Base-by-base conservation (phyloP, 2,329 filamentous ascomycete genomes). In the Atkinsonella texensis region DNA sequence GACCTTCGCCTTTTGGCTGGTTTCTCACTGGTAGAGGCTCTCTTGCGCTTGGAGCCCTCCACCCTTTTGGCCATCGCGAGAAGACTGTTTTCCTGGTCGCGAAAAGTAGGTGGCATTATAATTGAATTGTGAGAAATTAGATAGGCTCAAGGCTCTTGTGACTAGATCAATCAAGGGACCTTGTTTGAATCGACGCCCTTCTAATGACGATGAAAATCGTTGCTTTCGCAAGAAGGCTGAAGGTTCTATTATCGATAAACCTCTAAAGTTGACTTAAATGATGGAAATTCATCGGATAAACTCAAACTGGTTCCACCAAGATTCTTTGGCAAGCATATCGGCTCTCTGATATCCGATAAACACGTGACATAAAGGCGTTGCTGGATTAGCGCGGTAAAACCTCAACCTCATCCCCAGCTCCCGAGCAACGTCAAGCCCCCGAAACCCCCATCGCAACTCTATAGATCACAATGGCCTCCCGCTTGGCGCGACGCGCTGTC, bases 401-500 rank as follows among this genome's bases (percentile, higher is more conserved):
- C 69, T 74, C 73, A 73, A 68, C 65, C 64, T 68, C 67, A 68
- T 63, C 63, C 65, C 61, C 65, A 73, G 69, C 68, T 69, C 65
- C 68, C 59, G 60, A 66, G 64, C 67, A 73, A 68, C 68, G 68
- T 68, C 64, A 69, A 70, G 65, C 65, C 63, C 60, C 65, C 68
- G 67, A 68, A 68, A 73, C 67, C 70, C 72, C 70, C 72, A 75
- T 74, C 73, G 71, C 73, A 70, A 74, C 68, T 73, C 71, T 77
- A 75, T 77, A 75, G 71, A 11, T 72, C 80, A 87, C 78, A 86
- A 97, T 97, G 91, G 91, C 91, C 80, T 95, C 89, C 75, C 89
- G 90, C 80, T 81, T 97, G 78, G 89, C 85, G 81, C 89, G 87
- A 82, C 90, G 84, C 81, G 89, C 89, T 76, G 77, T 91, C 76